phyloP scores from a whole-genome alignment of 2,329 filamentous ascomycete species.

The Gliomastix tumulicola region DNA sequence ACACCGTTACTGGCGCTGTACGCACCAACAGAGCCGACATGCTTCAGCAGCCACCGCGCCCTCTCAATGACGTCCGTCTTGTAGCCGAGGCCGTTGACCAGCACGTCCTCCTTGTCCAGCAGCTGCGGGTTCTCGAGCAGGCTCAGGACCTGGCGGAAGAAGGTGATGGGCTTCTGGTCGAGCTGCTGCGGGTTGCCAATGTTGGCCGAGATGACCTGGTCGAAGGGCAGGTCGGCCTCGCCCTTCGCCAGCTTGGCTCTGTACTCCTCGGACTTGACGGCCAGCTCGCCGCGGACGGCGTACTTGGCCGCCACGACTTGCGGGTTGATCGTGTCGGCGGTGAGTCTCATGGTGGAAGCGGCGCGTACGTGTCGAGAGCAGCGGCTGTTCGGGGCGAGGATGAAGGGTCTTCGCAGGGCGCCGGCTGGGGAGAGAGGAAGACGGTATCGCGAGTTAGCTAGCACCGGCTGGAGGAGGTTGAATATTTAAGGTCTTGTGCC shows the following conservation, averaged over 20 bases:
- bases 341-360: conserved; percentile 47
- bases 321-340: conserved; percentile 84
- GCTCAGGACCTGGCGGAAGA: conserved; percentile 95
- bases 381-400: conserved; percentile 14
- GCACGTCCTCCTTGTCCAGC: conserved; percentile 74
- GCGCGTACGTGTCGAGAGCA: no score
- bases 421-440: no score
- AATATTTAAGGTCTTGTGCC: no score
- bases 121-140: conserved; percentile 84
- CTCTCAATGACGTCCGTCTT: conserved; percentile 83
- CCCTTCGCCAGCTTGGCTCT: conserved; percentile 63
- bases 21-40: conserved; percentile 86
- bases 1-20: conserved; percentile 94
- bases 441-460: no score
- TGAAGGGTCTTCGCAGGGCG: no score
- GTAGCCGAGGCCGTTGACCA: conserved; percentile 73
- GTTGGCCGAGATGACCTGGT: conserved; percentile 90
- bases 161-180: conserved; percentile 98
- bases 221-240: conserved; percentile 63
- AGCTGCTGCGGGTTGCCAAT: conserved; percentile 99
- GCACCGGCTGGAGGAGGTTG: no score
- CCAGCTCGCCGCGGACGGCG: conserved; percentile 92
- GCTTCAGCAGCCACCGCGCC: conserved; percentile 71
- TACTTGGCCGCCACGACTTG: conserved; percentile 85
- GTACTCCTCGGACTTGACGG: conserved; percentile 88